These are phyloP conservation scores for Pythium dissotocum DNA, from an alignment of 352 stramenopile genomes.

Conservation along the genomic window DNA sequence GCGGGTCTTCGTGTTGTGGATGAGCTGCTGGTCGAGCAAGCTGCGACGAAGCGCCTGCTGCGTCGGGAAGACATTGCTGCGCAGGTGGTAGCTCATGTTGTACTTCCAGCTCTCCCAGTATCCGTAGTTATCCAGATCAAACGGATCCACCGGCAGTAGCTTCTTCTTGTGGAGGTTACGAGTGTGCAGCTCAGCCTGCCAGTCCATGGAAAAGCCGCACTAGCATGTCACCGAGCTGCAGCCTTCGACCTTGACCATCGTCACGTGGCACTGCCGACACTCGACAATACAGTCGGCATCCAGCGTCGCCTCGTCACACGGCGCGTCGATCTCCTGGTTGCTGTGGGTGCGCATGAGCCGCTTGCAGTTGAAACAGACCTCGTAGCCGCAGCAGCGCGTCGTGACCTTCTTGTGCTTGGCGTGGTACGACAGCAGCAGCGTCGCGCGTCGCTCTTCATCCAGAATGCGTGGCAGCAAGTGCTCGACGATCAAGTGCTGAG, in stretches of 20 bases:
- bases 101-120: conserved; percentile 26
- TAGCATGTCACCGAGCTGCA: conserved; percentile 25
- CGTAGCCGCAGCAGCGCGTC: conserved; percentile 23
- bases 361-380: conserved; percentile 33
- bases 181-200: conserved; percentile 27
- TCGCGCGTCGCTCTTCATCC: conserved; percentile 29
- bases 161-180: conserved; percentile 25
- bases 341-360: conserved; percentile 10
- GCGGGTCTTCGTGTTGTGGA: not conserved
- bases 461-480: conserved; percentile 15
- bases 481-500: conserved; percentile 22
- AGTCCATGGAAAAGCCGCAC: conserved; percentile 42
- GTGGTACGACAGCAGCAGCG: conserved; percentile 27
- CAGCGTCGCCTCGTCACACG: conserved; percentile 11
- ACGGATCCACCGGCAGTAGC: conserved; percentile 38
- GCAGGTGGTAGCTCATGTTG: not conserved
- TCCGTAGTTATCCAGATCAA: conserved; percentile 28
- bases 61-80: conserved; percentile 1
- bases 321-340: not conserved
- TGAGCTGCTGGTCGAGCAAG: conserved; percentile 20
- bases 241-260: conserved; percentile 33
- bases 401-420: conserved; percentile 26
- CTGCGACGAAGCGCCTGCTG: conserved; percentile 10
- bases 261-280: conserved; percentile 31
- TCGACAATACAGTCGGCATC: conserved; percentile 15